These are phyloP conservation scores for Blakeslea trispora DNA, from an alignment of 371 early-diverging fungal species.

Conservation along the genomic window DNA sequence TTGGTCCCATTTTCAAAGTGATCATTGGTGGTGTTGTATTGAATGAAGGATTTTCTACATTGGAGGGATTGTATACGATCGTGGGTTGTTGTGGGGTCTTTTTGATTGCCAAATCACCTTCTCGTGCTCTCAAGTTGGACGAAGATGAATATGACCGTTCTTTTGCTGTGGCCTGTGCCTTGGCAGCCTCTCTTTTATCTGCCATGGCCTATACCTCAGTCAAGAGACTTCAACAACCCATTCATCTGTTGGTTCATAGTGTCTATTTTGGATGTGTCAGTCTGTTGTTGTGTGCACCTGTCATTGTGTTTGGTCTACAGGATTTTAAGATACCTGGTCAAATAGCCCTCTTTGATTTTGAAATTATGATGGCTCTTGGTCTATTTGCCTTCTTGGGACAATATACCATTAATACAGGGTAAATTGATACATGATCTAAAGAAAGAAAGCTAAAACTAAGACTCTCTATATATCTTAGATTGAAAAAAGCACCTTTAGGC, in stretches of 20 bases:
- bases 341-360: conserved; percentile 22
- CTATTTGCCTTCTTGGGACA: conserved; percentile 71
- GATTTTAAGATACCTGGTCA: conserved; percentile 11
- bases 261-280: conserved; percentile 73
- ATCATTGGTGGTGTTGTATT: conserved; percentile 62
- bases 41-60: conserved; percentile 56
- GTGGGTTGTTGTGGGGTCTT: conserved; percentile 65
- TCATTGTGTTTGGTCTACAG: conserved; percentile 8
- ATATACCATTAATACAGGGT: conserved; percentile 67
- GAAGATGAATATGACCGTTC: conserved; percentile 15
- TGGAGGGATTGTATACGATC: conserved; percentile 56
- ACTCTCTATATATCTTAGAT: conserved; percentile 21
- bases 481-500: conserved; percentile 74
- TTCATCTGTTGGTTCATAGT: conserved; percentile 72
- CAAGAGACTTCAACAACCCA: conserved; percentile 63
- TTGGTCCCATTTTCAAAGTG: conserved; percentile 75
- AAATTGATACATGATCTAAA: conserved; percentile 1
- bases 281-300: conserved; percentile 20
- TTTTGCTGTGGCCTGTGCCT: conserved; percentile 43
- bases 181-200: conserved; percentile 59
- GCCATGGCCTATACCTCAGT: conserved; percentile 71
- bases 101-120: conserved; percentile 64
- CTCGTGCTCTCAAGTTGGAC: too few relatives aligned
- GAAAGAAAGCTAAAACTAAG: neutral
- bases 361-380: conserved; percentile 50